Evolutionary conservation across 2,329 filamentous ascomycete genomes (phyloP).

Genomic region (Aspergillus bombycis): DNA sequence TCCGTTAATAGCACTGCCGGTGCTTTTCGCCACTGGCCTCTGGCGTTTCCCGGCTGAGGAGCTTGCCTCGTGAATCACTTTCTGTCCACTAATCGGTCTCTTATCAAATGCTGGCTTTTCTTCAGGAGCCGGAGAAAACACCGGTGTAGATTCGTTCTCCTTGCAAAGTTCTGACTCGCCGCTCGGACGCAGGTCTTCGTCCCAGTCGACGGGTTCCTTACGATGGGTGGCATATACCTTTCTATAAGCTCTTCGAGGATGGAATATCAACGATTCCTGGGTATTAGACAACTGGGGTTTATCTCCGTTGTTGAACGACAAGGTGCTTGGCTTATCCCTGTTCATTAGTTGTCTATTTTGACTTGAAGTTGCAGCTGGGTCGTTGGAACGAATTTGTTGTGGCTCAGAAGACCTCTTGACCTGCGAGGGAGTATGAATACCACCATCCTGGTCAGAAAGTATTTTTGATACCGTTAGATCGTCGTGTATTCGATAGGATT

Average conservation of each 20-base stretch:
- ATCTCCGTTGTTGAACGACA: neutral
- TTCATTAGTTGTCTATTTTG: neutral
- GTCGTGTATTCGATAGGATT: neutral
- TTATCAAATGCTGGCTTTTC: constrained; percentile 4
- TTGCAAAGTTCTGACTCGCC: constrained; percentile 14
- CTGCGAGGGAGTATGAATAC: neutral
- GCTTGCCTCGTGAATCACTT: neutral
- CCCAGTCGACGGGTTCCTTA: constrained; percentile 32
- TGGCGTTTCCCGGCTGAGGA: neutral
- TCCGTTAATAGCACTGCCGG: neutral
- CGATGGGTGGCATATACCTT: constrained; percentile 22
- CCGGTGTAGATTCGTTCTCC: constrained; percentile 14
- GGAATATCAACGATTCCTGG: constrained; percentile 22
- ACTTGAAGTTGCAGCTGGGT: neutral
- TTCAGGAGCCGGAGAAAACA: constrained; percentile 20
- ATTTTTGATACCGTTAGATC: neutral
- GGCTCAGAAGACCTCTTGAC: neutral
- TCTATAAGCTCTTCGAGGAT: constrained; percentile 17
- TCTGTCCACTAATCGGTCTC: neutral
- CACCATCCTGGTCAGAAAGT: neutral
- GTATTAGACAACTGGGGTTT: constrained; percentile 14
- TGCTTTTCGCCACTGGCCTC: neutral
- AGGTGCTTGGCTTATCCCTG: neutral
- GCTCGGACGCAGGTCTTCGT: constrained; percentile 34
- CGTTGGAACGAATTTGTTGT: neutral